phyloP scores from a whole-genome alignment of 805 yeast species.

The Yarrowia sp. region DNA sequence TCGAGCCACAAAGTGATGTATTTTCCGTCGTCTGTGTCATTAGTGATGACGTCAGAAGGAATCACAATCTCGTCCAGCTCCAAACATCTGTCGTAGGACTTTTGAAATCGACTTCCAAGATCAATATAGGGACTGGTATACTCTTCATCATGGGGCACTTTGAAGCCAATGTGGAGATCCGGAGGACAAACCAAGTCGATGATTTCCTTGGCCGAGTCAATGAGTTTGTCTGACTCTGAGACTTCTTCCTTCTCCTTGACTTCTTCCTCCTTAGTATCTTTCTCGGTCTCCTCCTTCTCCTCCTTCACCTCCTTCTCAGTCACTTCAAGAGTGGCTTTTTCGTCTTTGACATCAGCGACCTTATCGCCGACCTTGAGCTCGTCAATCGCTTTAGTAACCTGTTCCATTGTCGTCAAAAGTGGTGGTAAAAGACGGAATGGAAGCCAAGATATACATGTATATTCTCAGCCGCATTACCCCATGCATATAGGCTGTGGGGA shows the following conservation, averaged over 20 bases:
- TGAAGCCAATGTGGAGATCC: neutral
- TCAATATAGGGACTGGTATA: slow-evolving; percentile 1
- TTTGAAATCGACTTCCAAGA: neutral
- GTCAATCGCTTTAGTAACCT: neutral
- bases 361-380: neutral
- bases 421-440: no score
- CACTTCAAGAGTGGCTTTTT: no score
- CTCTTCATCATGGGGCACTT: neutral
- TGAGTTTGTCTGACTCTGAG: no score
- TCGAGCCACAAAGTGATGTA: slow-evolving; percentile 2
- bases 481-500: neutral
- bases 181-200: neutral
- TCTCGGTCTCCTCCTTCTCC: neutral
- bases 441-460: neutral
- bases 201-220: neutral
- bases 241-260: neutral
- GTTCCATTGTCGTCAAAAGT: neutral
- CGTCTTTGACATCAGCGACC: no score
- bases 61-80: slow-evolving; percentile 1
- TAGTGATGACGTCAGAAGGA: neutral
- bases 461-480: neutral
- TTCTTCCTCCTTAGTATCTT: neutral
- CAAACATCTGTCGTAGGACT: neutral
- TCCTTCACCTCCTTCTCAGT: neutral
- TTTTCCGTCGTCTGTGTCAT: neutral